Evolutionary conservation across 495 filamentous ascomycete species (phyloP), one percentile per base, ranked within the genome.

Genomic region (Lepidopterella palustris): DNA sequence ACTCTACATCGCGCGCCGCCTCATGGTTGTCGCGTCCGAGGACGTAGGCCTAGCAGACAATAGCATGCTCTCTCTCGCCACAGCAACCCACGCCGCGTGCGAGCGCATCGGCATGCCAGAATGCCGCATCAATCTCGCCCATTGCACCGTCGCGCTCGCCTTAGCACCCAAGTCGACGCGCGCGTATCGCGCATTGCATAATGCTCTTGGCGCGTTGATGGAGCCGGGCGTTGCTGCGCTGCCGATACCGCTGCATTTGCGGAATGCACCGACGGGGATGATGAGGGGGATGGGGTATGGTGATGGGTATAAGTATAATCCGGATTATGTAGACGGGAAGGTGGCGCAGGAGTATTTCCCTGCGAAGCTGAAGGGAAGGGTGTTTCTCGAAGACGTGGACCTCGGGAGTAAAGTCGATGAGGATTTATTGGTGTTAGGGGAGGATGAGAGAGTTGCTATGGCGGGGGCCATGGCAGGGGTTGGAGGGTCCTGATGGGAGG

Each of bases 271-370:
- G 1, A 97, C 93, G 5, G 81, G 83, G 66, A 67, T 97, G 64
- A 95, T 98, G 93, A 88, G 89, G 64, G 92, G 97, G 68, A 73
- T 97, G 49, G 92, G 89, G 1, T 90, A 89, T 63, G 93, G 93
- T 9, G 85, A 79, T 52, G 90, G 88, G 70, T 98, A 98, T 70
- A 98, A 98, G 69, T 98, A 98, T 72, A 95, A 95, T 66, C 93
- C 93, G 0, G 86, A 90, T 65, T 98, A 89, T 68, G 73, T 78
- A 63, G 84, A 90, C 61, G 93, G 93, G n/a, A 82, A 76, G 66
- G 91, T 97, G 18, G 79, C 77, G 65, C 93, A 98, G 73, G 88
- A 93, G 48, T 98, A 98, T 75, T 71, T 98, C 15, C 93, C 93
- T 0, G 85, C 87, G 55, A 77, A 79, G 58, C 69, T 98, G 25